Conservation (phyloP, 495 filamentous ascomycete species). For the Neurospora sp. region DNA sequence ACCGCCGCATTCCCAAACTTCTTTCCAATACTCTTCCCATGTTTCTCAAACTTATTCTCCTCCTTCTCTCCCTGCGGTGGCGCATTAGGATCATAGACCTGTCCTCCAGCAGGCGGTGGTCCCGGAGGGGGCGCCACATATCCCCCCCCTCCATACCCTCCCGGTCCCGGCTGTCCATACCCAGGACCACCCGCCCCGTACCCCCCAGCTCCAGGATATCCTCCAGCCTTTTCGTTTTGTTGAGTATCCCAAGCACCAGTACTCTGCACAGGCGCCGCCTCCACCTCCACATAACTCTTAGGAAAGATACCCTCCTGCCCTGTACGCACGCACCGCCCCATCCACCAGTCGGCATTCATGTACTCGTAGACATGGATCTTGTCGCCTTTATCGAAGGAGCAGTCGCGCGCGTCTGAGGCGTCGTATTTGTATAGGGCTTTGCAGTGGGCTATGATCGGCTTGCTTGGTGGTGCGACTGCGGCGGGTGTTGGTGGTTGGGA, state of each 20-base stretch:
- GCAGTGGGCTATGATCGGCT: constrained; percentile 57
- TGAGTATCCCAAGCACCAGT: neutral
- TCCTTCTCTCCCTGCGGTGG: constrained; percentile 25
- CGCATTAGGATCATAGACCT: constrained; percentile 39
- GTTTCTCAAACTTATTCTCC: constrained; percentile 39
- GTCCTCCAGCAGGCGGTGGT: constrained; percentile 24
- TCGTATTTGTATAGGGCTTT: constrained; percentile 76
- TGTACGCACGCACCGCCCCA: constrained; percentile 71
- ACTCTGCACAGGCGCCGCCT: constrained; percentile 4
- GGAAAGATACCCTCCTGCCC: constrained; percentile 87
- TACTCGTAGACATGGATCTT: constrained; percentile 71
- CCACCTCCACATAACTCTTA: constrained; percentile 66
- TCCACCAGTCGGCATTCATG: constrained; percentile 96
- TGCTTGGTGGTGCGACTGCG: constrained; percentile 25
- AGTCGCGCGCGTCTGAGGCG: constrained; percentile 67
- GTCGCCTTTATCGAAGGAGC: constrained; percentile 66
- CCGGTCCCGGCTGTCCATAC: neutral
- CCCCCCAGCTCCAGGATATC: neutral
- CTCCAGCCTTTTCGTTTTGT: neutral
- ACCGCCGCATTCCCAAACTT: constrained; percentile 68
- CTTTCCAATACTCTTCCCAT: constrained; percentile 67
- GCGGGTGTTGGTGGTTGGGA: constrained; percentile 30
- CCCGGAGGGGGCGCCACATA: constrained; percentile 1
- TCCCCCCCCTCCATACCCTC: neutral
- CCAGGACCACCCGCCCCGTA: constrained; percentile 11